Conservation (phyloP, 140 eudicot species). For the Senecio squalidus region DNA sequence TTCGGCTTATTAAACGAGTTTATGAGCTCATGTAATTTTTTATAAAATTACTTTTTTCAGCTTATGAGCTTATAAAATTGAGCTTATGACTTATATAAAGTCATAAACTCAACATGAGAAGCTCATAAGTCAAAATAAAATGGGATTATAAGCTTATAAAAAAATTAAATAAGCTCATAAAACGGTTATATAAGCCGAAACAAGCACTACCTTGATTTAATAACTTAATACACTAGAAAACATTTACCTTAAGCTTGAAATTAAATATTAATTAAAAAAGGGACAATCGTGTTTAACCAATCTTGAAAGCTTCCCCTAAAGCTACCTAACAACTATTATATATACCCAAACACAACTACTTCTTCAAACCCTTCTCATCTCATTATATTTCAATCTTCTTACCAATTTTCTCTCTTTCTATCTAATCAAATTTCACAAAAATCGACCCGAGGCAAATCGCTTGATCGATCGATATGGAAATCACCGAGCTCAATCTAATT, state of each 20-base stretch:
- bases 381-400: constrained; percentile 10
- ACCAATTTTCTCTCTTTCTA: constrained; percentile 2
- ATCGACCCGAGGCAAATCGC: not conserved
- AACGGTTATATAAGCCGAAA: not conserved
- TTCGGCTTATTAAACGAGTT: too few relatives aligned
- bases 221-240: too few relatives aligned
- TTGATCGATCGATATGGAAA: constrained; percentile 37
- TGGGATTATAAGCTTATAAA: too few relatives aligned
- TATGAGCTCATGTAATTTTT: too few relatives aligned
- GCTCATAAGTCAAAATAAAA: too few relatives aligned
- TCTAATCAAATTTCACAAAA: not conserved
- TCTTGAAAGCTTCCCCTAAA: constrained; percentile 18
- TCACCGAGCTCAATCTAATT: constrained; percentile 54
- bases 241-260: not conserved
- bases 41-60: too few relatives aligned
- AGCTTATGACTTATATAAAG: too few relatives aligned
- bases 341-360: constrained; percentile 15
- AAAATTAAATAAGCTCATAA: not conserved
- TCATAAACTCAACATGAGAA: too few relatives aligned
- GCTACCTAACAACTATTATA: constrained; percentile 33
- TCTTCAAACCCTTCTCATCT: constrained; percentile 30
- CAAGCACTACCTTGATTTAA: too few relatives aligned
- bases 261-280: not conserved
- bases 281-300: constrained; percentile 1
- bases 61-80: too few relatives aligned